phyloP scores from a whole-genome alignment of 768 basidiomycete species.

The Rhodotorula taiwanensis region DNA sequence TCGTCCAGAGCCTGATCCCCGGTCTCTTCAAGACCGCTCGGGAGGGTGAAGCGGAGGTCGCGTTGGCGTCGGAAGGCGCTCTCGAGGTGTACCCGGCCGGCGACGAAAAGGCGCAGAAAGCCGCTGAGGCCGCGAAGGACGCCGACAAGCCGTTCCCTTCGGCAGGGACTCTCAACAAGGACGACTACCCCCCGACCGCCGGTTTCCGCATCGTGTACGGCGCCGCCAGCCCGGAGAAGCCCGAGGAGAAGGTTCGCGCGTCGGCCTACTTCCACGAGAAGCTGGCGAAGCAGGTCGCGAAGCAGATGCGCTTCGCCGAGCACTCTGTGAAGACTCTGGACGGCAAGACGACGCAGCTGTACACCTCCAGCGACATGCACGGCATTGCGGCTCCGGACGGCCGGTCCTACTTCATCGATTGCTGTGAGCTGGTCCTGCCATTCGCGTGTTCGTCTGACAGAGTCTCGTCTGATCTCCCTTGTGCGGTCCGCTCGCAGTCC shows the following conservation, averaged over 20 bases:
- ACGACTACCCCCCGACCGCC: conserved; percentile 41
- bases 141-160: conserved; percentile 29
- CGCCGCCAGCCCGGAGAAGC: conserved; percentile 45
- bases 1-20: conserved; percentile 49
- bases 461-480: background rate
- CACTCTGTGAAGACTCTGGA: conserved; percentile 45
- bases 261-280: conserved; percentile 45
- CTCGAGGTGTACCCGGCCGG: conserved; percentile 16
- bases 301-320: conserved; percentile 44
- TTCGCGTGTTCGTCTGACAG: background rate
- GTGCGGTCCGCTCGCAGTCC: conserved; percentile 33
- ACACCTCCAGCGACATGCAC: conserved; percentile 48
- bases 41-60: conserved; percentile 38
- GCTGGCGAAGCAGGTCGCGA: conserved; percentile 46
- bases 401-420: conserved; percentile 48
- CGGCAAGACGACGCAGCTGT: conserved; percentile 44
- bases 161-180: conserved; percentile 42
- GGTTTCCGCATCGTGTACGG: conserved; percentile 50
- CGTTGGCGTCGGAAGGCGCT: conserved; percentile 36
- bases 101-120: conserved; percentile 28
- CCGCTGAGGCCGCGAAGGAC: conserved; percentile 23
- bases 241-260: conserved; percentile 34
- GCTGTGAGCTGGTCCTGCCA: conserved; percentile 33
- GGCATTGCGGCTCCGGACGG: conserved; percentile 49
- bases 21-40: conserved; percentile 46